Base-by-base conservation (phyloP, 2,329 filamentous ascomycete species). In the Thielaviopsis euricoi region DNA sequence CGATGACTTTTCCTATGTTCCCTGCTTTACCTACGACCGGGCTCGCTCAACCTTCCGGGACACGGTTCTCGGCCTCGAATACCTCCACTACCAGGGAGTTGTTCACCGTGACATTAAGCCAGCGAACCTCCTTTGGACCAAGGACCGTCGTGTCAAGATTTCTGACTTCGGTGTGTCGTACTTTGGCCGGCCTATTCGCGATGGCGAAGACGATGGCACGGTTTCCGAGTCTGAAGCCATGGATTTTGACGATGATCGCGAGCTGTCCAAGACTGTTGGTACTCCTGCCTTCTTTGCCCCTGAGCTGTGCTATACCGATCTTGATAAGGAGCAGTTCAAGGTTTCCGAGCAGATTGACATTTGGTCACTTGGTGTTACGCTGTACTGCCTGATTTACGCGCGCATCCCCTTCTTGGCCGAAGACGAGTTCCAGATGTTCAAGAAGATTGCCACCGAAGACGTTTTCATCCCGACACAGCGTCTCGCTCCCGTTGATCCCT, bases 131-230 rank as follows among this genome's bases (percentile, higher is more conserved):
- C 76, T 98, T 6, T 89, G 91, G 74, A 94, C 89, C 55, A 83
- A 75, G 64, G 85, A 89, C 62, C 83, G 90, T 64, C 83, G 85
- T 15, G 88, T 96, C 66, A 98, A 98, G 75, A 98, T 98, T 61
- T 97, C 93, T 5, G 93, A 98, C 67, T 98, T 98, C 73, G 93
- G 93, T 33, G 93, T 98, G 1, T 98, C 93, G 1, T 98, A 97
- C 69, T 88, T 98, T 62, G 93, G 93, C 26, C 83, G 89, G 55
- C 89, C 89, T 1, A 86, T 90, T 59, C 80, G 87, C 46, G 88
- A 95, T 52, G 87, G 86, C 56, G 88, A 94, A 64, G 79, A 82
- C 43, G 85, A 88, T 60, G 85, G 89, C 59, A 83, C 73, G 61
- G 83, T 74, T 19, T 85, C 85, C 3, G 87, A 94, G 67, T 87